Base-by-base conservation (phyloP, 2,329 filamentous ascomycete species). In the Lasiodiplodia sp. region DNA sequence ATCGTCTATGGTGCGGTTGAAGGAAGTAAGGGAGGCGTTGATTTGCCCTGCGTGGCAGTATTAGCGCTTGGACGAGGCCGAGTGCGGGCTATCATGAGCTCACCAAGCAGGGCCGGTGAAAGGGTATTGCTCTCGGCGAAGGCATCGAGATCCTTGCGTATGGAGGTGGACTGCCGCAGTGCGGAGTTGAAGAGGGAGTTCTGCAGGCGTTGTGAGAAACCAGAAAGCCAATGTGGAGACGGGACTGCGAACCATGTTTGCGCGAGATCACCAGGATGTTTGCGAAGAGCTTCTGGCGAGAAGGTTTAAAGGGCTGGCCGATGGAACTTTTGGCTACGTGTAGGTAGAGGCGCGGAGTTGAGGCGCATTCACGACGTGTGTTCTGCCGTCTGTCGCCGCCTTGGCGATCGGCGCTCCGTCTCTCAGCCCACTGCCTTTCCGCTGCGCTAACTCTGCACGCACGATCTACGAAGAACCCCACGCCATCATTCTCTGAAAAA, bases 1-100 rank as follows among this genome's bases (percentile, higher is more conserved):
- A 78, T 97, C 94, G 82, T 97, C 94, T 72, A 99, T 86, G 0
- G 93, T 97, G 70, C 96, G 93, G 57, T 92, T 88, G 79, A 99
- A 94, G 69, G 94, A 89, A 53, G 92, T 89, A 37, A 96, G 83
- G 16, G 92, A 67, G 49, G 66, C 66, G 55, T 67, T 67, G 66
- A 67, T 67, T 38, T 67, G 66, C 55, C 66, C 66, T 67, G 34
- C 12, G n/a, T 8, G 31, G 12, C 14, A 2, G 4, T 23, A 11
- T 67, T 28, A 67, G 66, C 47, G 16, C 47, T n/a, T 7, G 25
- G 18, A 16, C 3, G 25, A 8, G 18, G 5, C 25, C 7, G 4
- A 14, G 12, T 2, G 14, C 7, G 16, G 25, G 10, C 8, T 4
- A 11, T 6, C 31, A 6, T 8, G 4, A 28, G n/a, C 44, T 47